Evolutionary conservation across 257 asterid genomes (phyloP), one percentile per base, ranked within the genome.

Genomic region (Solanum neorickii): DNA sequence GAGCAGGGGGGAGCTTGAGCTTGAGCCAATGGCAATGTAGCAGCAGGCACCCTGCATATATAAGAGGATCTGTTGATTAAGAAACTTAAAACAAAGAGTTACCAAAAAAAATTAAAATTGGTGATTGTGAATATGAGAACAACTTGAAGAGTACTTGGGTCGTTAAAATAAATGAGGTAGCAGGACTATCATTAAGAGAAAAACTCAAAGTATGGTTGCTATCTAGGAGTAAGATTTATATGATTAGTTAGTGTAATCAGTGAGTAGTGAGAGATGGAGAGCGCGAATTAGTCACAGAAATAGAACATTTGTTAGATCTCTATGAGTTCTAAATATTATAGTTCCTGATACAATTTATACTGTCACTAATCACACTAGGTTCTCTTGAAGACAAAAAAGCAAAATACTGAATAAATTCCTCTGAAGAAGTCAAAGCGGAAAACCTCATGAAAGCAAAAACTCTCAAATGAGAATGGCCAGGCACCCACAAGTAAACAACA

Each of bases 21-120:
- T 86, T 87, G 74, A 75, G 59, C 84, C 69, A 82, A 66, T 74
- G 90, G 82, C 69, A 75, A 41, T 70, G 75, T 49, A 80, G 29
- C 89, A 86, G 23, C 46, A 6, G 89, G 20, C 66, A 41, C 88
- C 89, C 96, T 93, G 93, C 89, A 87, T 70, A 86, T 31, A 60
- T 76, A 82, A 47, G 59, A 56, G 37, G 73, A 14, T 65, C 75
- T 15, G 68, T 41, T 83, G 56, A 76, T 41, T 88, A 83, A 65
- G 65, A 44, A 60, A 86, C 14, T 68, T 39, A 69, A 44, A 83
- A 82, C 41, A 42, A 21, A 87, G 12, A 83, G 60, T 80, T 5
- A 6, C 84, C 66, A 46, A n/a, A 35, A 27, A 77, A 46, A n/a
- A 14, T 1, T 14, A 46, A 27, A 47, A 14, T 41, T 27, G 66